These are phyloP conservation scores for Hippophae rhamnoides DNA, from an alignment of 306 rosid species.

Conservation along the genomic window DNA sequence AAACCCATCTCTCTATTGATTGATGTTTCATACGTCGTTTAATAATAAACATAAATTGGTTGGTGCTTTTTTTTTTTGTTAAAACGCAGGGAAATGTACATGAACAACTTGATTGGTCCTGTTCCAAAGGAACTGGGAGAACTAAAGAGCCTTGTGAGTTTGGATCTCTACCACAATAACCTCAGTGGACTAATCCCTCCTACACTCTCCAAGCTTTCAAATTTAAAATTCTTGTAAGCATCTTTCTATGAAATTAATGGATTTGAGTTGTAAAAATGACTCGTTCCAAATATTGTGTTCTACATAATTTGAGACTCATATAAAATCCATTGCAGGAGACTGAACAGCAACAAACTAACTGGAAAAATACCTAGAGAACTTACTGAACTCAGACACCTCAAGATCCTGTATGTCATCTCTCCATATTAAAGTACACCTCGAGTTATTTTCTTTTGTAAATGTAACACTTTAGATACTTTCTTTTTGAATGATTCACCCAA, in stretches of 20 bases:
- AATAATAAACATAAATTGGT: constrained; percentile 3
- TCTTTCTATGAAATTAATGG: not conserved
- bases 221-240: constrained; percentile 66
- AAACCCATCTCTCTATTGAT: not conserved
- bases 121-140: constrained; percentile 66
- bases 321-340: constrained; percentile 41
- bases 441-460: not conserved
- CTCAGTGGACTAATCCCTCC: constrained; percentile 58
- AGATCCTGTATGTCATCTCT: constrained; percentile 42
- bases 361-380: constrained; percentile 70
- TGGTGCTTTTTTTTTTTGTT: not conserved
- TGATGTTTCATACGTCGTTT: not conserved
- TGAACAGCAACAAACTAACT: constrained; percentile 54
- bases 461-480: not conserved
- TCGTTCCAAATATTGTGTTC: constrained; percentile 11
- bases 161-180: constrained; percentile 73
- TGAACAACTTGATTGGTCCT: constrained; percentile 54
- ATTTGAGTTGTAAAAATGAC: not conserved
- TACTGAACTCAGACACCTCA: constrained; percentile 56
- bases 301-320: constrained; percentile 4
- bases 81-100: constrained; percentile 54
- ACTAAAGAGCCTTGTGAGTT: constrained; percentile 59
- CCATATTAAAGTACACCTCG: too few relatives aligned
- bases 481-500: constrained; percentile 31
- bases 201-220: constrained; percentile 57